These are phyloP conservation scores for Verticillium albo-atrum DNA, from an alignment of 2,329 filamentous ascomycete genomes.

Conservation along the genomic window DNA sequence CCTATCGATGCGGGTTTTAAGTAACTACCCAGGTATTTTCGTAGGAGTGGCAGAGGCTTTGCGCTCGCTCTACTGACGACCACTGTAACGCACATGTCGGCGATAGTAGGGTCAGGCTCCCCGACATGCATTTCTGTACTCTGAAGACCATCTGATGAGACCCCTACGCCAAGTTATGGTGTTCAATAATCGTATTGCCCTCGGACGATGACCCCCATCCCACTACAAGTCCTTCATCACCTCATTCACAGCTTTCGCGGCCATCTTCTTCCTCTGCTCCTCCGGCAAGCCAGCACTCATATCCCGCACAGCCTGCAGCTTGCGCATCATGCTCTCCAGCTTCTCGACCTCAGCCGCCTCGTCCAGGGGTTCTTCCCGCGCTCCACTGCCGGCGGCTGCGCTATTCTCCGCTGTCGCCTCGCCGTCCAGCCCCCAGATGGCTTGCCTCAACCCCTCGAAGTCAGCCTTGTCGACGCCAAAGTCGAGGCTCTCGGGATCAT, in stretches of 20 bases:
- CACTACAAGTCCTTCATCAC: conserved; percentile 58
- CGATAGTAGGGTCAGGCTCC: no score
- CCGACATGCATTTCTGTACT: no score
- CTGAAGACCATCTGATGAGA: no score
- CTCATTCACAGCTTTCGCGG: conserved; percentile 57
- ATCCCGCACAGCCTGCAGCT: conserved; percentile 57
- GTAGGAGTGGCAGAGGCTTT: no score
- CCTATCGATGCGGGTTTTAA: no score
- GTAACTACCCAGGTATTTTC: no score
- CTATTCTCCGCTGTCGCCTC: conserved; percentile 14
- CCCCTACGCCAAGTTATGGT: no score
- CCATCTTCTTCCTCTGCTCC: conserved; percentile 56
- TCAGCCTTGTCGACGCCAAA: conserved; percentile 50
- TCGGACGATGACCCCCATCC: no score
- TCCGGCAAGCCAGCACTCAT: conserved; percentile 55
- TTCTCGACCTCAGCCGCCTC: conserved; percentile 51
- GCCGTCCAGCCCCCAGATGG: conserved; percentile 40
- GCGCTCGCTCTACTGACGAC: no score
- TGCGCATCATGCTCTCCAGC: conserved; percentile 60
- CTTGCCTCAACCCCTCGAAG: conserved; percentile 45
- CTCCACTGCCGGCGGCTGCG: background rate
- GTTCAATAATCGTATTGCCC: no score
- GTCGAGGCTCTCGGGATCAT: conserved; percentile 43
- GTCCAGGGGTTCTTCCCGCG: conserved; percentile 19
- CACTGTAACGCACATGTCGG: no score